Conservation (phyloP, 2,329 filamentous ascomycete genomes). For the Monosporascus sp. region DNA sequence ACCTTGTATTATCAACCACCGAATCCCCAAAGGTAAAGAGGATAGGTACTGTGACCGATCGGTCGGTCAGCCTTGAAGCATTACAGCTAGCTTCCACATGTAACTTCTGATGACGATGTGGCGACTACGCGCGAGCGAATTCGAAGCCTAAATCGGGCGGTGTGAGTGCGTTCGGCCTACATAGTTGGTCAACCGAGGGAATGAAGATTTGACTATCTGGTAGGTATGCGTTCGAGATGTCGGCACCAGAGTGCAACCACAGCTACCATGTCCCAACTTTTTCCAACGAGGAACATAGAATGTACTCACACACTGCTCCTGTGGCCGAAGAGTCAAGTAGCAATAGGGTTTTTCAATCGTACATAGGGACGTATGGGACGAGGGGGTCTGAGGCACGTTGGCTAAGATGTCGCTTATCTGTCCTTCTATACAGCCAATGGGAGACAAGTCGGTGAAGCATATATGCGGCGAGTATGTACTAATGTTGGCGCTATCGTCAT, state of each 20-base stretch:
- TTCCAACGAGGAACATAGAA: neutral
- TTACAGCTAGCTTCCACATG: too few species aligned
- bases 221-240: neutral
- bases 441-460: neutral
- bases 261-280: neutral
- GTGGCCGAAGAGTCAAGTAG: too few species aligned
- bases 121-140: too few species aligned
- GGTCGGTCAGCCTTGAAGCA: too few species aligned
- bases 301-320: neutral
- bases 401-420: neutral
- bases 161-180: too few species aligned
- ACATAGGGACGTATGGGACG: neutral
- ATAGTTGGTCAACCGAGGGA: too few species aligned
- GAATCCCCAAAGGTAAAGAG: too few species aligned
- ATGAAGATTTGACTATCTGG: too few species aligned
- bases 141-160: too few species aligned
- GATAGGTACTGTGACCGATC: too few species aligned
- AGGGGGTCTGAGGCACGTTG: neutral
- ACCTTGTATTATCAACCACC: too few species aligned
- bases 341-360: neutral
- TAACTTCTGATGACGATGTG: too few species aligned
- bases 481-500: neutral
- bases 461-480: neutral
- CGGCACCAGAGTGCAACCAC: neutral
- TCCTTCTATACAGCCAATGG: neutral